Evolutionary conservation across 495 filamentous ascomycete genomes (phyloP), one percentile per base, ranked within the genome.

Genomic region (Hyphodiscus hymeniophilus): DNA sequence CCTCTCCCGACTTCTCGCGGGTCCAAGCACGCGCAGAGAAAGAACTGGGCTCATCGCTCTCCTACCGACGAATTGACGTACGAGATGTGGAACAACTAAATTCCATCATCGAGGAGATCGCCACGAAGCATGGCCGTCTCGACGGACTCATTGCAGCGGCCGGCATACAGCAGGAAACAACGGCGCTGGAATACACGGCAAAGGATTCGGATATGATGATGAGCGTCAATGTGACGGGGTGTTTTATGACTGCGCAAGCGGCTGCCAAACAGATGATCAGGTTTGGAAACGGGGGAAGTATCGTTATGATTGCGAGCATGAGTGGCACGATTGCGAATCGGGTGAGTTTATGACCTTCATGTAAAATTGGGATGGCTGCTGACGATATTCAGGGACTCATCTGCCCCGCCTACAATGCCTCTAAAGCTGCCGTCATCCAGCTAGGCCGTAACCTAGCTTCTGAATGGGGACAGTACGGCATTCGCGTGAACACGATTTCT

Each of bases 401-500:
- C 57, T 82, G 77, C 61, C 82, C 88, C 26, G 87, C 85, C 30
- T 95, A 95, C 69, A 95, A 95, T 59, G 83, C 89, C 42, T 88
- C 82, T 60, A 95, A 95, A 65, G 87, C 87, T 3, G 89, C 77
- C 11, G 87, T 95, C 4, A 58, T 94, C 63, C 89, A 95, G 59
- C 80, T 95, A 3, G 81, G 70, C 7, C 82, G 85, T 57, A 91
- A 89, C 64, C 75, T 96, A n/a, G 91, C 89, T 5, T 63, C 77
- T 23, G 87, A 94, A 63, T 91, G 91, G 91, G 91, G 91, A 21
- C 59, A 66, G 38, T 76, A 91, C 63, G 84, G 82, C 43, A 96
- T 97, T 63, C 85, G 91, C 3, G 89, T 95, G 51, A 97, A 97
- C 69, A 94, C 89, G 33, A 82, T 96, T 57, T 94, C 87, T 12